Conservation (phyloP, 352 stramenopile genomes). For the Globisporangium alternatum region DNA sequence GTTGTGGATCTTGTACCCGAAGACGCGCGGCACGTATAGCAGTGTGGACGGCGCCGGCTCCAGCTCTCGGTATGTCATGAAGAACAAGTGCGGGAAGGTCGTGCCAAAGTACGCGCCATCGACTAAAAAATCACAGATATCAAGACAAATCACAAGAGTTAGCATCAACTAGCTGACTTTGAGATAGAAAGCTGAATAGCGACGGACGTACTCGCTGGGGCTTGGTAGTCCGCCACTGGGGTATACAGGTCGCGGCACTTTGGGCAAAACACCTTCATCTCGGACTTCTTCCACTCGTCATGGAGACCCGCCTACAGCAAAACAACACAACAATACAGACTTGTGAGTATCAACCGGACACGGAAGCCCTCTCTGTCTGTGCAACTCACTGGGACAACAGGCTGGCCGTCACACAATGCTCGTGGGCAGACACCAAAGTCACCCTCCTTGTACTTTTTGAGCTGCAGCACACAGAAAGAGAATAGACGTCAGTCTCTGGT, state of each 20-base stretch:
- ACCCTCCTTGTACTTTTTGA: constrained; percentile 88
- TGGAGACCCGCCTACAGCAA: constrained; percentile 66
- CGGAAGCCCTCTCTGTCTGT: too few species aligned
- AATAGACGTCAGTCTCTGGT: not conserved
- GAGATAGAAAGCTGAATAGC: not conserved
- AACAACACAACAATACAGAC: constrained; percentile 8
- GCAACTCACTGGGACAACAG: constrained; percentile 70
- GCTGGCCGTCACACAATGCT: constrained; percentile 79
- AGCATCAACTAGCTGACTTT: not conserved
- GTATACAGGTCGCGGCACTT: constrained; percentile 89
- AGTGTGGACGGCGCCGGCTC: constrained; percentile 79
- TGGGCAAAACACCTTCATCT: constrained; percentile 90
- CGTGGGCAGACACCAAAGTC: constrained; percentile 87
- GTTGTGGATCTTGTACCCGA: constrained; percentile 93
- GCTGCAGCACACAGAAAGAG: constrained; percentile 23
- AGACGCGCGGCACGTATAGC: constrained; percentile 88
- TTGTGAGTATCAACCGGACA: constrained; percentile 5
- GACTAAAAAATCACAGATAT: constrained; percentile 33
- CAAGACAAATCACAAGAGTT: constrained; percentile 10
- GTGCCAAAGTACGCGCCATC: constrained; percentile 98
- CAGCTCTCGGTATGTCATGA: constrained; percentile 96
- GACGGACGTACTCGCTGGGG: constrained; percentile 63
- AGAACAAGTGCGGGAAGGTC: constrained; percentile 98
- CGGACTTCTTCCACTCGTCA: constrained; percentile 87
- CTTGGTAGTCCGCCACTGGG: constrained; percentile 80